Evolutionary conservation across 2,329 filamentous ascomycete genomes (phyloP).

Genomic region (Trichoderma sp.): DNA sequence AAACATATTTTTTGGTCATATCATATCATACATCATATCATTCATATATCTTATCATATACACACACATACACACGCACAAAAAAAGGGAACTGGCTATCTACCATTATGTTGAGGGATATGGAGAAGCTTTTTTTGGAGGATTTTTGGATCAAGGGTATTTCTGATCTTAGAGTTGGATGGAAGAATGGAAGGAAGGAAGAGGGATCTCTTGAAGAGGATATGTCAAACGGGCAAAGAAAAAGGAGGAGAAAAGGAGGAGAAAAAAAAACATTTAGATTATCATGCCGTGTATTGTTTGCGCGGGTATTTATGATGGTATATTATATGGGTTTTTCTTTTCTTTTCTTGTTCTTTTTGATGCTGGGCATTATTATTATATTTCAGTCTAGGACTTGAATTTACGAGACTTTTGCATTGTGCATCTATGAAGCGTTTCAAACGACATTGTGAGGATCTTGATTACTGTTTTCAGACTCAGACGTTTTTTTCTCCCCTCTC

Average conservation of each 20-base stretch:
- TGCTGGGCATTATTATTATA: not conserved
- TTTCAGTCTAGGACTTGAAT: not conserved
- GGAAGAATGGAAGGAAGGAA: not conserved
- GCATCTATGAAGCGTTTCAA: not conserved
- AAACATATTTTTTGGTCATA: not conserved
- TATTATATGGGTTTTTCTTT: not conserved
- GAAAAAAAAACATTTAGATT: not conserved
- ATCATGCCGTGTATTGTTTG: slow-evolving; percentile 1
- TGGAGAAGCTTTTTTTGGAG: not conserved
- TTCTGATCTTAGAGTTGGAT: slow-evolving; percentile 7
- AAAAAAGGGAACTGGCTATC: not conserved
- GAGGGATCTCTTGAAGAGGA: not conserved
- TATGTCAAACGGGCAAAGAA: slow-evolving; percentile 1
- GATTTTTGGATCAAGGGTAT: not conserved
- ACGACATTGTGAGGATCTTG: not conserved
- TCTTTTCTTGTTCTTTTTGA: not conserved
- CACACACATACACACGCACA: not conserved
- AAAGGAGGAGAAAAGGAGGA: not conserved
- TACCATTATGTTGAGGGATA: not conserved
- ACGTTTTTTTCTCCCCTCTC: not conserved
- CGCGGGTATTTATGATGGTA: slow-evolving; percentile 15
- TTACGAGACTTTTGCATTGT: slow-evolving; percentile 2
- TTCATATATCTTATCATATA: not conserved
- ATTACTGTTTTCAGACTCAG: not conserved
- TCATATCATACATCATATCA: not conserved